A percentile compares a stretch with the other conserved stretches of the same genome.
Conservation (phyloP, 768 basidiomycete species). For the Gloeostereum incarnatum region DNA sequence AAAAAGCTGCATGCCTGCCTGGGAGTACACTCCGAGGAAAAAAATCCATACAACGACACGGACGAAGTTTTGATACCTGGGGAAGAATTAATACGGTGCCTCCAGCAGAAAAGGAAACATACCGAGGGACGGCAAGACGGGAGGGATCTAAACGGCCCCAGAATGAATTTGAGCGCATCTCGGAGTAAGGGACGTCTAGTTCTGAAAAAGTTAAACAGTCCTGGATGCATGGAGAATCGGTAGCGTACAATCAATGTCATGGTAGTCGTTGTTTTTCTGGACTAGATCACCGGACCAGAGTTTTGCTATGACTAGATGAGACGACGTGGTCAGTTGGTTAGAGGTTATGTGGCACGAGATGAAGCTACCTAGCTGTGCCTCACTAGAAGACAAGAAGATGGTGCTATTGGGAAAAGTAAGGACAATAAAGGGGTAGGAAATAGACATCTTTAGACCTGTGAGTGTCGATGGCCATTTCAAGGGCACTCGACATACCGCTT, state of each 20-base stretch:
- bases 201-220: conserved; percentile 1
- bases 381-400: conserved; percentile 78
- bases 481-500: conserved; percentile 65
- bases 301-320: conserved; percentile 54
- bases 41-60: conserved; percentile 71
- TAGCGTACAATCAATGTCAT: conserved; percentile 69
- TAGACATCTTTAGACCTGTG: conserved; percentile 47
- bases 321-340: conserved; percentile 1
- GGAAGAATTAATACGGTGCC: not conserved
- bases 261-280: conserved; percentile 64
- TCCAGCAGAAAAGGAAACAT: conserved; percentile 1
- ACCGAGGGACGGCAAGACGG: conserved; percentile 76
- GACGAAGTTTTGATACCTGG: conserved; percentile 79
- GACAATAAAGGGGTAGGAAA: conserved; percentile 6
- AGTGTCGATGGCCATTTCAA: conserved; percentile 90
- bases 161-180: conserved; percentile 41
- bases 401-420: conserved; percentile 33
- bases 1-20: conserved; percentile 48
- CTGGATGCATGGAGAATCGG: not conserved
- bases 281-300: conserved; percentile 81
- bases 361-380: conserved; percentile 68
- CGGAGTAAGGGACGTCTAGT: conserved; percentile 66
- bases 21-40: conserved; percentile 74
- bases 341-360: conserved; percentile 1
- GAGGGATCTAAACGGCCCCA: conserved; percentile 70